Base-by-base conservation (phyloP, 78 protist species). In the Acrasis kona region DNA sequence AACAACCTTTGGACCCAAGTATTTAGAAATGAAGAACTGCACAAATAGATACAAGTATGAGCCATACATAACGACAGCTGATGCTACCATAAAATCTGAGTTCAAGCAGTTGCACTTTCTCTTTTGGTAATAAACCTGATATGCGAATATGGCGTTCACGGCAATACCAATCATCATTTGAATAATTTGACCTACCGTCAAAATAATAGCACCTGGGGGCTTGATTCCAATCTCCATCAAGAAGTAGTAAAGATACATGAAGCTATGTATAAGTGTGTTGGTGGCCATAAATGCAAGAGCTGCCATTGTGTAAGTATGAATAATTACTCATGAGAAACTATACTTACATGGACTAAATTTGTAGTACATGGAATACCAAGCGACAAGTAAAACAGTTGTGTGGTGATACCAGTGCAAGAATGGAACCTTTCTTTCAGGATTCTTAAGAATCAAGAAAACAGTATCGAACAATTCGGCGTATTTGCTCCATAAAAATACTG, bases 361-460 rank as follows among this genome's bases (percentile, higher is more conserved):
- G n/a, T n/a, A 2, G 70, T 30, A 50, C 77, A 85, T 88, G 83
- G 81, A 32, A 39, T 81, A 78, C 92, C 92, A 87, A 78, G 87
- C 78, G 77, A 30, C 79, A 40, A 75, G 70, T 29, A 81, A 5
- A 28, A 78, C 84, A 57, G 87, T 42, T 32, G 72, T 65, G 85
- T 87, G 92, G 82, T 87, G 92, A 72, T 77, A 84, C 87, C 87
- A 87, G 77, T 87, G 92, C 61, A 50, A 50, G 61, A 50, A 50
- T n/a, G 19, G 61, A 19, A 50, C 19, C 61, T 50, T 19, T n/a
- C 19, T 50, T 50, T 50, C 61, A 19, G 61, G n/a, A n/a, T n/a
- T n/a, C n/a, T 50, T 50, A n/a, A 50, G 19, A 50, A 50, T 50
- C 19, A 50, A 50, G 34, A 19, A 50, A n/a, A 50, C 19, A 50